Conservation (phyloP, 129 eudicot species). For the sunflower (Helianthus annuus) region HanXRQr2.0-SUNRISE NC_035435.2:163004372-163004871, state of each 20-base stretch:
- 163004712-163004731: not conserved
- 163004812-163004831: too few relatives aligned
- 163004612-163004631: slow-evolving; percentile 3
- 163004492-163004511: not conserved
- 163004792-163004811: not conserved
- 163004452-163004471: slow-evolving; percentile 8
- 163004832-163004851: not conserved
- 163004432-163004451: slow-evolving; percentile 26
- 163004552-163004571: slow-evolving; percentile 8
- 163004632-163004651: slow-evolving; percentile 5
- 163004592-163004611: slow-evolving; percentile 27
- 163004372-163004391: slow-evolving; percentile 10
- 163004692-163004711: slow-evolving; percentile 4
- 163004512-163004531: slow-evolving; percentile 10
- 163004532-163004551: not conserved
- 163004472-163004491: slow-evolving; percentile 9
- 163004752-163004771: not conserved
- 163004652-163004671: not conserved
- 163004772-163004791: not conserved
- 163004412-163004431: slow-evolving; percentile 7
- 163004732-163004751: not conserved
- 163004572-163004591: slow-evolving; percentile 25
- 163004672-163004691: slow-evolving; percentile 13
- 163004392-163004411: not conserved
- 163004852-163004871: slow-evolving; percentile 24